Base-by-base conservation (phyloP, 768 basidiomycete genomes). In the Albatrellus ellisii region DNA sequence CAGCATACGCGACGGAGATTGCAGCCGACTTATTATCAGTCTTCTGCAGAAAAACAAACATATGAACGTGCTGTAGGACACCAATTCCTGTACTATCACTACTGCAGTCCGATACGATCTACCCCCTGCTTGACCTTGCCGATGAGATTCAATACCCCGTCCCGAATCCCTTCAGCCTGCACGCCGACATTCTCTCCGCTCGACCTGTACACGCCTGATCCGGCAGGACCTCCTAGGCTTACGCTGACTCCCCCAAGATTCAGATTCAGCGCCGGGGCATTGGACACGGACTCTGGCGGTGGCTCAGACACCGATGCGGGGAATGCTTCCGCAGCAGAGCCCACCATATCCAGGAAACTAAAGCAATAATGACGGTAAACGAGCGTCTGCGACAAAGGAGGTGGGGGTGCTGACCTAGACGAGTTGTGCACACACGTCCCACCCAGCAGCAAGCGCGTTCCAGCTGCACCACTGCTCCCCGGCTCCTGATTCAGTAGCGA, bases 351-450 rank as follows among this genome's bases (percentile, higher is more conserved):
- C 31, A 97, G 62, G 61, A 86, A 95, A 47, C 89, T 92, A 46
- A 10, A 31, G 17, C 17, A 21, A 26, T 52, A 22, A 54, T 37
- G 46, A 37, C 48, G 17, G 15, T 3, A 3, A 21, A 31, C 29
- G 46, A 22, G 18, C 11, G 22, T 15, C 17, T 29, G 26, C 22
- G 22, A 36, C 21, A 24, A 48, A 44, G 21, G 34, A 25, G 21
- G 10, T 14, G 32, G 34, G 27, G 14, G 12, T 14, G 51, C 73
- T 28, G 61, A 94, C 90, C 80, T 85, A 20, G 79, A 79, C 4
- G 94, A 95, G 55, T 97, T 98, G 58, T 95, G 92, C 10, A 99
- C 72, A 50, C 83, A 92, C 27, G 91, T 97, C 12, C 95, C 94
- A 1, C 94, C 95, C 3, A 99, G 73, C 3, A 99, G 59, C 31